Conservation (phyloP, 2,329 filamentous ascomycete genomes). For the Colletotrichum orbiculare region DNA sequence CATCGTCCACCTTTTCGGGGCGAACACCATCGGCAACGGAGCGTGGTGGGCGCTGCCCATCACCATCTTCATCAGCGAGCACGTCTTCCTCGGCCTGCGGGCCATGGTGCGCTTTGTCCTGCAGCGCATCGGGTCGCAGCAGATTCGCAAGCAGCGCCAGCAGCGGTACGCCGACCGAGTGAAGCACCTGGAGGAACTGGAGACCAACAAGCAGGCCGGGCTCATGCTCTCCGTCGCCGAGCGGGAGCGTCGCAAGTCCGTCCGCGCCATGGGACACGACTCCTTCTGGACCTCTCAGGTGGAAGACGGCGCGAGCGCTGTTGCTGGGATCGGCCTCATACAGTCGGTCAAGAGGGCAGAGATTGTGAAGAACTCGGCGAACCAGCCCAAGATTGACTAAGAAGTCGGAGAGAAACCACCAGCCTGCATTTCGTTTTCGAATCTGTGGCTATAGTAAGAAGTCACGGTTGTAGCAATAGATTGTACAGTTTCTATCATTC, state of each 20-base stretch:
- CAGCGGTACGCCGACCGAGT: constrained; percentile 51
- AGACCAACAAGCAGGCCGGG: constrained; percentile 49
- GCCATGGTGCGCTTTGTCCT: constrained; percentile 50
- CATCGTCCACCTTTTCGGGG: constrained; percentile 78
- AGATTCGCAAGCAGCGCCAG: constrained; percentile 53
- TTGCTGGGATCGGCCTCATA: constrained; percentile 49
- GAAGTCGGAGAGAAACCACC: no score
- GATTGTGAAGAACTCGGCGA: constrained; percentile 7
- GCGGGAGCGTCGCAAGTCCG: constrained; percentile 51
- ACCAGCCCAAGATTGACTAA: constrained; percentile 32
- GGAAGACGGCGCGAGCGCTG: constrained; percentile 50
- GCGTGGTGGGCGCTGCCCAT: constrained; percentile 75
- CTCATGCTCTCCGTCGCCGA: constrained; percentile 48
- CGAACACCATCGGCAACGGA: constrained; percentile 63
- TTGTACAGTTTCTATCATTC: neutral
- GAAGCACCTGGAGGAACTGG: constrained; percentile 53
- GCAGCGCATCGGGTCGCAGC: constrained; percentile 51
- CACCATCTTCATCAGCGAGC: constrained; percentile 78
- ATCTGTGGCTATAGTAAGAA: no score
- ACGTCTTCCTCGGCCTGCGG: constrained; percentile 74
- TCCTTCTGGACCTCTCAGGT: constrained; percentile 56
- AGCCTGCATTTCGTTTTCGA: no score
- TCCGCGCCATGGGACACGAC: constrained; percentile 46
- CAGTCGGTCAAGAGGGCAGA: constrained; percentile 41
- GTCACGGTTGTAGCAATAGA: neutral